Base-by-base conservation (phyloP, 176 grass and related monocot genomes). In the Oryza punctata region DNA sequence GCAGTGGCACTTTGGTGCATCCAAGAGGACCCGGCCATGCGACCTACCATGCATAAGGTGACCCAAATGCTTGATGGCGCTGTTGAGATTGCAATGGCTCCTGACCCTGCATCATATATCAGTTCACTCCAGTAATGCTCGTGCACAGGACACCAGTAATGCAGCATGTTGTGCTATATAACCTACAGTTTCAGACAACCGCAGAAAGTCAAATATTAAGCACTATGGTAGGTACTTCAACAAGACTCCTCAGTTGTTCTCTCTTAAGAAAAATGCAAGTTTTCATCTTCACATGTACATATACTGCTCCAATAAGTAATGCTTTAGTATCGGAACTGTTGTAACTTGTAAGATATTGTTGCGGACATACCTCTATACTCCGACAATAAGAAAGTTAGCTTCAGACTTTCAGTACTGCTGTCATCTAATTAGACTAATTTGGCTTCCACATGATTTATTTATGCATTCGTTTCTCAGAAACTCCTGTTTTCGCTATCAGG, bases 31-130 rank as follows among this genome's bases (percentile, higher is more conserved):
- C 57, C n/a, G 9, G 57, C 57, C 57, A 61, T 61, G n/a, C 57
- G 57, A 61, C 57, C 57, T 61, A 61, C 57, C 57, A 61, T 61
- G 57, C 57, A 61, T 61, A 61, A 61, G 57, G 57, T 61, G n/a
- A 61, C 57, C 21, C 57, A 61, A 61, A 61, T 61, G 57, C 57
- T 61, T 61, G 57, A 61, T 61, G 57, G 57, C 3, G 19, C 57
- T 61, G 57, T 61, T 61, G 57, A 61, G 57, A 61, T 61, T 2
- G 57, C 57, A n/a, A 61, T 61, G 57, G n/a, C 57, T 61, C 57
- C 57, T 61, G 57, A 61, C n/a, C 57, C 57, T 24, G n/a, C 19
- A 61, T 61, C 57, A 61, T 61, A 61, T 61, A 61, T 61, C 57
- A 61, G 57, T 61, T 61, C 57, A 61, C 57, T 61, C 2, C 57